Percentiles rank a stretch among this genome's conserved stretches.
Evolutionary conservation across 2,329 filamentous ascomycete species (phyloP).

Genomic region (Ceratocystis cubensis): DNA sequence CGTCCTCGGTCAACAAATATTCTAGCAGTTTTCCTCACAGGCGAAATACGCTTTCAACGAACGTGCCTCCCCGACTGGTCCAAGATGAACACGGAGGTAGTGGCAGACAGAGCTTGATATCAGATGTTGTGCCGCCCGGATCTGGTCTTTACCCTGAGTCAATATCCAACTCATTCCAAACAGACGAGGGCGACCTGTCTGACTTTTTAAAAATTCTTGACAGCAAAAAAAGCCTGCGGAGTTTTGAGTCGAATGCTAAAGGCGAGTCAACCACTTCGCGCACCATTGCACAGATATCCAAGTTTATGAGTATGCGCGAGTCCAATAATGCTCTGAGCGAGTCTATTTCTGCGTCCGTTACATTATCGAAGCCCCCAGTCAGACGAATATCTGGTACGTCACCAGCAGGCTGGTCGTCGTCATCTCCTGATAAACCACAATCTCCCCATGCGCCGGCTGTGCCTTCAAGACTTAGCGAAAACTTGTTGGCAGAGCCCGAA

Average conservation of each 20-base stretch:
- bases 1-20: conserved; percentile 65
- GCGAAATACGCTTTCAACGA: conserved; percentile 62
- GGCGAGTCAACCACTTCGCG: conserved; percentile 59
- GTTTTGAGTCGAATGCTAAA: conserved; percentile 52
- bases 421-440: conserved; percentile 67
- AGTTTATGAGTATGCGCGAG: conserved; percentile 80
- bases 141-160: conserved; percentile 67
- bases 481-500: conserved; percentile 47
- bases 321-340: conserved; percentile 82
- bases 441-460: conserved; percentile 89
- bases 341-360: conserved; percentile 80
- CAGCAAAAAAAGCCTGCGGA: conserved; percentile 71
- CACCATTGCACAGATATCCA: conserved; percentile 67
- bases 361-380: conserved; percentile 63
- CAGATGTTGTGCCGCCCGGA: conserved; percentile 57
- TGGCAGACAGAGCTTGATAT: conserved; percentile 62
- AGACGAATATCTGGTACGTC: conserved; percentile 29
- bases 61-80: conserved; percentile 48
- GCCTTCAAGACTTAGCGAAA: conserved; percentile 82
- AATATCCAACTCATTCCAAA: conserved; percentile 52
- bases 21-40: conserved; percentile 91
- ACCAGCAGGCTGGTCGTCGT: conserved; percentile 73
- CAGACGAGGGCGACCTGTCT: conserved; percentile 84
- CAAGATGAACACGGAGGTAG: conserved; percentile 64
- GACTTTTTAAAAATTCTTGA: conserved; percentile 87